These are phyloP conservation scores for Neoscytalidium dimidiatum DNA, from an alignment of 2,329 filamentous ascomycete species.

Conservation along the genomic window DNA sequence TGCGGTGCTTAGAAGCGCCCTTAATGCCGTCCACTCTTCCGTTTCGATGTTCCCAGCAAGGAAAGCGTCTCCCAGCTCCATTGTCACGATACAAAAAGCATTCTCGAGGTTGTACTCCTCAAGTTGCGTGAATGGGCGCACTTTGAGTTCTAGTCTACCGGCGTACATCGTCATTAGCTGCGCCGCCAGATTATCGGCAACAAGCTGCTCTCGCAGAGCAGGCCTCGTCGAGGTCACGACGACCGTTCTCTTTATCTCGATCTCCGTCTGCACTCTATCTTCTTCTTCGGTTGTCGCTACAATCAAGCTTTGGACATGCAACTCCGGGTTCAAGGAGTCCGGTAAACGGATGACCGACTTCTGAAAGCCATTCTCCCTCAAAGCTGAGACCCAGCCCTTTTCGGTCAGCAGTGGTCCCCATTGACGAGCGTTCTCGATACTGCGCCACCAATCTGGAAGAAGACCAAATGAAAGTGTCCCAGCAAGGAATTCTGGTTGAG, in stretches of 20 bases:
- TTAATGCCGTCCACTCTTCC: neutral
- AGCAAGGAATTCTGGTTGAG: neutral
- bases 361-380: constrained; percentile 2
- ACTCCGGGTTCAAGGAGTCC: neutral
- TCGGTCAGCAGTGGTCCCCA: constrained; percentile 5
- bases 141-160: constrained; percentile 2
- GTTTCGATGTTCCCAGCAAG: neutral
- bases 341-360: constrained; percentile 1
- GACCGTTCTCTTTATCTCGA: constrained; percentile 5
- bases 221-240: constrained; percentile 1
- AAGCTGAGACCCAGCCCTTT: constrained; percentile 1
- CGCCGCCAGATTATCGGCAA: constrained; percentile 8
- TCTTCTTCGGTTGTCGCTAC: constrained; percentile 2
- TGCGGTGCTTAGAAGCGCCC: constrained; percentile 2
- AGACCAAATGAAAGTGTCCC: neutral
- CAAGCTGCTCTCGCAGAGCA: neutral
- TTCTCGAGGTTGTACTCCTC: neutral
- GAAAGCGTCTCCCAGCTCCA: neutral
- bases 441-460: constrained; percentile 21
- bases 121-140: neutral
- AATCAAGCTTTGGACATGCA: constrained; percentile 6
- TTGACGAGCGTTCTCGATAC: neutral
- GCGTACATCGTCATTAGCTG: constrained; percentile 22
- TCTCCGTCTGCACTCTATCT: neutral
- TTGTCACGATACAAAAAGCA: neutral